Evolutionary conservation across 192 early-diverging fungal genomes (phyloP), one percentile per base, ranked within the genome.

Genomic region (Rhizophlyctis rosea): DNA sequence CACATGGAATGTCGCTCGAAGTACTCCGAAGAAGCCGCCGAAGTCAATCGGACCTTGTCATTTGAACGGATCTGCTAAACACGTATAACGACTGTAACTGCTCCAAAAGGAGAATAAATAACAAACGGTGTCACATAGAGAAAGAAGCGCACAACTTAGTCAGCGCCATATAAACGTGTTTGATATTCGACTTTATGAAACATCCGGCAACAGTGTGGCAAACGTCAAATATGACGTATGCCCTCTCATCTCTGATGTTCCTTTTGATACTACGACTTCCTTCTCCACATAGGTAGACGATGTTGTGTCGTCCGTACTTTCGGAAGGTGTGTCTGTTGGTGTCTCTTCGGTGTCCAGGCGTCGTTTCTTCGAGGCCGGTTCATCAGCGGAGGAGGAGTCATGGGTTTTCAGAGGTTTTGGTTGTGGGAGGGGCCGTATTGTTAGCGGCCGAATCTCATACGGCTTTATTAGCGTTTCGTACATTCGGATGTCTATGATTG

Each of bases 201-300:
- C n/a, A n/a, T n/a, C n/a, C n/a, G 88, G 88, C 30, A 90, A 73
- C 61, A 90, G 79, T 0, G 86, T 89, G 2, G 93, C 94, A 88
- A 98, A 98, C 16, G 93, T 90, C 64, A 98, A 76, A 65, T 91
- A 98, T 34, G 93, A 95, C 1, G 95, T 98, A 70, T 98, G 95
- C 3, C 95, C 95, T 31, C 87, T 83, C 58, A 79, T 73, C 50
- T 78, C 86, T 1, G 50, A 59, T 2, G 77, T 65, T 4, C 84
- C 81, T 54, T 86, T 90, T 2, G 89, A 81, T 11, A 90, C 77
- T 29, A 83, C 54, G 28, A 87, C 62, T 36, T 71, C 50, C 30
- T 31, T 32, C 4, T 23, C 30, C 21, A 18, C n/a, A 31, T 5
- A 25, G 5, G 11, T 3, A 1, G 18, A 16, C 5, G 47, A 18